Base-by-base conservation (phyloP, 306 rosid genomes). In the Malus orientalis region DNA sequence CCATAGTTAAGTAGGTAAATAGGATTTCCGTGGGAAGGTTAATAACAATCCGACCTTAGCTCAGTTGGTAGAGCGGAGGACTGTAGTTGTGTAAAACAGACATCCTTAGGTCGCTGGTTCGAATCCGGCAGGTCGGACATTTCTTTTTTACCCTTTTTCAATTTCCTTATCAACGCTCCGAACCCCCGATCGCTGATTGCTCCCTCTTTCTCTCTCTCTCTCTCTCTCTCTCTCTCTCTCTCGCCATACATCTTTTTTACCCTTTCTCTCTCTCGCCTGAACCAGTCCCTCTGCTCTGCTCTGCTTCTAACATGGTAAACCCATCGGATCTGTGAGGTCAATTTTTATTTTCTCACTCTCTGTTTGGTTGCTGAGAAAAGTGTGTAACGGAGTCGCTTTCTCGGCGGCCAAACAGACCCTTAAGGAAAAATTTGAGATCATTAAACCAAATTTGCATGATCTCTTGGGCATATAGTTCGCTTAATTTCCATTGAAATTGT, bases 21-120 rank as follows among this genome's bases (percentile, higher is more conserved):
- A 11, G 0, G 0, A 5, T 25, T 2, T 30, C 0, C 15, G 16
- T 30, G 3, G 11, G 2, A 0, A 2, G 0, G 10, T 0, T 0
- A 0, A 0, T 8, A 58, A 1, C 53, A 13, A 22, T 0, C 86
- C 87, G 83, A 84, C 86, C 87, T 84, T 86, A 86, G 87, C 86
- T 86, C 90, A 81, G 89, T 83, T 86, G 89, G 87, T 81, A 86
- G 87, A 86, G 89, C 87, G 87, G 89, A 86, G 89, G 89, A 84
- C 86, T 86, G 90, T 86, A 84, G 90, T 84, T 12, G 81, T 78
- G 0, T 0, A 4, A 8, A 0, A 0, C 62, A 49, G 78, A 15
- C 3, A 84, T 86, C 86, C 87, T 84, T 86, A 86, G 90, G 86
- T 86, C 84, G 78, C 85, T 81, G 87, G 87, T 86, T 83, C 87